Conservation (phyloP, 768 basidiomycete species). For the Tulasnella sp. region DNA sequence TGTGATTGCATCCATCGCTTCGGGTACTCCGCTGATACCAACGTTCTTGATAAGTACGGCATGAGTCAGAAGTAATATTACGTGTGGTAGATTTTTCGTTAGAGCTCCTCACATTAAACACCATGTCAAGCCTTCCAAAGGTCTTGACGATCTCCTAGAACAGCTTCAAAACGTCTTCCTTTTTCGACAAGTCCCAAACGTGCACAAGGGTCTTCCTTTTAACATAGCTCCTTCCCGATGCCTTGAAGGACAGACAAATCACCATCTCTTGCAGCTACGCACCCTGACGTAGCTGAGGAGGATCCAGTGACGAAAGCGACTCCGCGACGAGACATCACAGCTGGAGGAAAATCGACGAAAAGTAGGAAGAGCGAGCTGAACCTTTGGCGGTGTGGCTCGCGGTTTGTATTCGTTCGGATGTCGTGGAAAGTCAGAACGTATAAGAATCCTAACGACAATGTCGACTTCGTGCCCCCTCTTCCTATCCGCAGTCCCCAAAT, state of each 20-base stretch:
- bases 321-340: not conserved
- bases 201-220: conserved; percentile 34
- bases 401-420: too few relatives aligned
- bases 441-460: too few relatives aligned
- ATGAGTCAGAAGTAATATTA: too few relatives aligned
- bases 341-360: too few relatives aligned
- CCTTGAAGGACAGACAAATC: conserved; percentile 28
- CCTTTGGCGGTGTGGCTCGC: too few relatives aligned
- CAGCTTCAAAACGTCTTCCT: conserved; percentile 48
- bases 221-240: conserved; percentile 54
- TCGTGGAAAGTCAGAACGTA: too few relatives aligned
- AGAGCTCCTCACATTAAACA: conserved; percentile 58
- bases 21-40: conserved; percentile 42
- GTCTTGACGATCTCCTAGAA: conserved; percentile 43
- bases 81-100: too few relatives aligned
- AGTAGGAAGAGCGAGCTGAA: too few relatives aligned
- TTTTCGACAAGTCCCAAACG: conserved; percentile 55
- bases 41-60: conserved; percentile 69
- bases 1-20: conserved; percentile 49
- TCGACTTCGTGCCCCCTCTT: too few relatives aligned
- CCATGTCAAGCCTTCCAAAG: conserved; percentile 59
- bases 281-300: conserved; percentile 46
- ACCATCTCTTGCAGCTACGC: not conserved
- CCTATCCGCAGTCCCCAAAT: too few relatives aligned
- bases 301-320: conserved; percentile 82